Evolutionary conservation across 2,329 filamentous ascomycete species (phyloP).

Genomic region (Neonectria sp.): DNA sequence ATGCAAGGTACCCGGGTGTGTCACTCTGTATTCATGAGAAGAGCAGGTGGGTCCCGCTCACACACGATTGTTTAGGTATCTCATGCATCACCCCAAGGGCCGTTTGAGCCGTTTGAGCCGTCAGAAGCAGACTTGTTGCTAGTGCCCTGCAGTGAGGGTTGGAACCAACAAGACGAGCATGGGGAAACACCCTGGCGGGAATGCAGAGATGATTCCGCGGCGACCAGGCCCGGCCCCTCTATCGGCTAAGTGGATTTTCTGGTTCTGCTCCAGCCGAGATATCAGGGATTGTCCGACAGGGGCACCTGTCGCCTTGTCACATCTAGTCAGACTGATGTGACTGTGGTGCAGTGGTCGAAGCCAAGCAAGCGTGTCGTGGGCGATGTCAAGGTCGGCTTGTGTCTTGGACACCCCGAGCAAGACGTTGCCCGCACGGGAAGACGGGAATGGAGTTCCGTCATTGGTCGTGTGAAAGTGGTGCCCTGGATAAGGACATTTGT

Average conservation of each 20-base stretch:
- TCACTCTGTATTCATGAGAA: conserved; percentile 24
- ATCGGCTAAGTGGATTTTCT: conserved; percentile 30
- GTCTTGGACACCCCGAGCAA: background rate
- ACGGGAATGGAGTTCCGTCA: background rate
- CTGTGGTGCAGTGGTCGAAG: conserved; percentile 13
- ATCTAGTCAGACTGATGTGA: conserved; percentile 24
- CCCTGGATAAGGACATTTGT: background rate
- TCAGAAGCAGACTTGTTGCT: background rate
- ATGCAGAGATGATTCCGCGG: conserved; percentile 38
- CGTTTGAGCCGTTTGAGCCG: conserved; percentile 31
- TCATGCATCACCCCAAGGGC: conserved; percentile 27
- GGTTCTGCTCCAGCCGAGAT: conserved; percentile 29
- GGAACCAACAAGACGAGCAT: conserved; percentile 8
- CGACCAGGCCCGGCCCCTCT: conserved; percentile 24
- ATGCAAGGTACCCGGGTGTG: conserved; percentile 44
- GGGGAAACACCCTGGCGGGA: conserved; percentile 25
- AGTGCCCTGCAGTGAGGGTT: background rate
- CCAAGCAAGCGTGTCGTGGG: conserved; percentile 15
- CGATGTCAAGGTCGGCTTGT: background rate
- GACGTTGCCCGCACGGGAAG: background rate
- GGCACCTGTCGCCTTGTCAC: conserved; percentile 31
- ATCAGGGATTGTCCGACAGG: conserved; percentile 29
- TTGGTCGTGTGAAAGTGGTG: background rate
- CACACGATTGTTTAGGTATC: conserved; percentile 35
- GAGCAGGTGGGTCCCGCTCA: conserved; percentile 30